A percentile compares a stretch with the other conserved stretches of the same genome.
Evolutionary conservation across 2,329 filamentous ascomycete species (phyloP).

Genomic region (Bipolaris cookei): DNA sequence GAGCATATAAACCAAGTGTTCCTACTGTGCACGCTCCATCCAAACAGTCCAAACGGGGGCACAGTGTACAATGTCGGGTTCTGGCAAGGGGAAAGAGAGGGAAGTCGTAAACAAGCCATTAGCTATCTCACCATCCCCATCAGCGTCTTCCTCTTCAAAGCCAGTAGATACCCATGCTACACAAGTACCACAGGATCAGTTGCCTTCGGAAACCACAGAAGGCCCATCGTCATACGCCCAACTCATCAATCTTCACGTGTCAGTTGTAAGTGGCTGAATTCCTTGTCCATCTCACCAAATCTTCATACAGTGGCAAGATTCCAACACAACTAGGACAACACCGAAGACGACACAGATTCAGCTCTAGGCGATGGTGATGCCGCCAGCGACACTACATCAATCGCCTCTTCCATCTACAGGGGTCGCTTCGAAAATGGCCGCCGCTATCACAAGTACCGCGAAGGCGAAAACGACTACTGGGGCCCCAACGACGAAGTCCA

Average conservation of each 20-base stretch:
- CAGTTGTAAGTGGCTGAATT: slow-evolving; percentile 12
- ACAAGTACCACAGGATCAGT: not conserved
- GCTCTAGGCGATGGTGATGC: slow-evolving; percentile 13
- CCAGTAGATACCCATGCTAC: not conserved
- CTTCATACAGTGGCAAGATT: not conserved
- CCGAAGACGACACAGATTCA: slow-evolving; percentile 29
- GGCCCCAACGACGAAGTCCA: slow-evolving; percentile 41
- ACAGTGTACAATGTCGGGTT: not conserved
- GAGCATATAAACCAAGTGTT: not conserved
- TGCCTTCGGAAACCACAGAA: slow-evolving; percentile 7
- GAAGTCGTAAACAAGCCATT: not conserved
- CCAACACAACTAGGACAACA: slow-evolving; percentile 12
- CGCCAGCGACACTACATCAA: slow-evolving; percentile 40
- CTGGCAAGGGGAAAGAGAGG: slow-evolving; percentile 11
- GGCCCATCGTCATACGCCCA: slow-evolving; percentile 15
- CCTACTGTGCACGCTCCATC: not conserved
- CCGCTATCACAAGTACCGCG: slow-evolving; percentile 41
- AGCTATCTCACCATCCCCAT: not conserved
- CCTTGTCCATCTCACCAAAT: not conserved
- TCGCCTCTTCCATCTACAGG: slow-evolving; percentile 38
- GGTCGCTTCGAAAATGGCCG: slow-evolving; percentile 44
- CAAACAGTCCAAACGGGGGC: not conserved
- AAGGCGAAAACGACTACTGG: slow-evolving; percentile 43
- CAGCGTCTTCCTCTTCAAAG: not conserved
- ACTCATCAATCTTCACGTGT: slow-evolving; percentile 18